phyloP scores from a whole-genome alignment of 305 asterid genomes.

The Solanum aculeatissimum region DNA sequence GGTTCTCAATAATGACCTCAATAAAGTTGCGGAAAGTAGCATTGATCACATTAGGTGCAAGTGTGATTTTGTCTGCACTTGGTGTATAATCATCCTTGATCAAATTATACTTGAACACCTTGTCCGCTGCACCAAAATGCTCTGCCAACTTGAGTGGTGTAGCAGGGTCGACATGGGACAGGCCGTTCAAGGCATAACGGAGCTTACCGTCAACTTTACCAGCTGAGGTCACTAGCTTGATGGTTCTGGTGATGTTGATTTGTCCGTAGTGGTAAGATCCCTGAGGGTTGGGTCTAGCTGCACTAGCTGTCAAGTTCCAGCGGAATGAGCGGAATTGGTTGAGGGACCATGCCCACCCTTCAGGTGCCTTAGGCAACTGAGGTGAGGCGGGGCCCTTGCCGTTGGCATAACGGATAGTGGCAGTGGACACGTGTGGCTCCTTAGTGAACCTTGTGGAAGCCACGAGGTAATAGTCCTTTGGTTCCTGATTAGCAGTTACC shows the following conservation, averaged over 20 bases:
- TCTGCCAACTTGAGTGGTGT: constrained; percentile 63
- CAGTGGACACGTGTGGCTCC: constrained; percentile 24
- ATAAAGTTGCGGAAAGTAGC: constrained; percentile 41
- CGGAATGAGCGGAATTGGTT: constrained; percentile 50
- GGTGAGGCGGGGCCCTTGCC: constrained; percentile 28
- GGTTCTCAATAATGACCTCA: constrained; percentile 62
- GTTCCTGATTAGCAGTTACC: constrained; percentile 39
- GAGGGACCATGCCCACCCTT: constrained; percentile 56
- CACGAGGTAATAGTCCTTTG: constrained; percentile 43
- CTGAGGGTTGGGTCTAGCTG: constrained; percentile 81
- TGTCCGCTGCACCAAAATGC: constrained; percentile 25
- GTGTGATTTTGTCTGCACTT: constrained; percentile 5
- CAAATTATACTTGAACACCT: constrained; percentile 40
- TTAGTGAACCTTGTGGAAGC: constrained; percentile 62
- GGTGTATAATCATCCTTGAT: constrained; percentile 34
- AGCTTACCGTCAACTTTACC: constrained; percentile 36
- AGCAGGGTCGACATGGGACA: constrained; percentile 38
- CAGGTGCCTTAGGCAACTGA: constrained; percentile 35
- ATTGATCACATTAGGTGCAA: constrained; percentile 46
- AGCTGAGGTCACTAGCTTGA: constrained; percentile 32
- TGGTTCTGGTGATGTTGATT: constrained; percentile 55
- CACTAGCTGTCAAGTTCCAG: constrained; percentile 71
- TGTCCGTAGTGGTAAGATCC: constrained; percentile 75
- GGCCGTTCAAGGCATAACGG: constrained; percentile 44
- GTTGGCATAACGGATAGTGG: constrained; percentile 32